Base-by-base conservation (phyloP, 129 eudicot genomes). In the Lonicera japonica region DNA sequence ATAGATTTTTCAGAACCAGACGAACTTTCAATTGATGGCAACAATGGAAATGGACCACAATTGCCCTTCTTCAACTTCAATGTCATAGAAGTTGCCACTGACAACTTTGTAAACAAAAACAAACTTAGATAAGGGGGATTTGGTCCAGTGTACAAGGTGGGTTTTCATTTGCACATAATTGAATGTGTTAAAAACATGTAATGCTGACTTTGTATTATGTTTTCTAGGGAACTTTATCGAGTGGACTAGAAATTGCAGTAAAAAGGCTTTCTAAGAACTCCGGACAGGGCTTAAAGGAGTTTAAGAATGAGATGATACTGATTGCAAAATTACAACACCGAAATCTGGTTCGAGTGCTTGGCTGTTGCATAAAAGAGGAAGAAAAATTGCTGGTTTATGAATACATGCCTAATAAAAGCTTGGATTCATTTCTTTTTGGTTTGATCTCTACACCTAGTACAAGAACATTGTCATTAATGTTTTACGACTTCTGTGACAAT, bases 41-140 rank as follows among this genome's bases (percentile, higher is more conserved):
- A 78, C 29, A 68, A 73, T 21, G 71, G 55, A 22, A 62, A 65
- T 13, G 86, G 76, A 16, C 73, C 90, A 13, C 79, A 84, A 22
- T 56, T 81, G 58, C 72, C 85, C 15, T 60, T 81, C 20, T 81
- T 65, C 67, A 78, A 64, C 24, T 81, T 79, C 45, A 54, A 55
- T 54, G 56, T 11, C 48, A 56, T 84, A 57, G 87, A 69, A 50
- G 47, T 47, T 21, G 92, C 95, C 45, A 86, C 97, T 0, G 73
- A 77, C 5, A 77, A 83, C 63, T 90, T 69, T 53, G 75, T 85
- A 15, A 51, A 71, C 56, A 67, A 73, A 41, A 90, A 90, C 61
- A 90, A 90, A 60, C 84, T 90, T 4, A 95, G 97, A n/a, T 81
- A 90, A 72, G 97, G 97, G 0, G 97, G 97, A 63, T 86, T 90